phyloP scores from a whole-genome alignment of 2,329 filamentous ascomycete species.

The Passalora sequoiae region DNA sequence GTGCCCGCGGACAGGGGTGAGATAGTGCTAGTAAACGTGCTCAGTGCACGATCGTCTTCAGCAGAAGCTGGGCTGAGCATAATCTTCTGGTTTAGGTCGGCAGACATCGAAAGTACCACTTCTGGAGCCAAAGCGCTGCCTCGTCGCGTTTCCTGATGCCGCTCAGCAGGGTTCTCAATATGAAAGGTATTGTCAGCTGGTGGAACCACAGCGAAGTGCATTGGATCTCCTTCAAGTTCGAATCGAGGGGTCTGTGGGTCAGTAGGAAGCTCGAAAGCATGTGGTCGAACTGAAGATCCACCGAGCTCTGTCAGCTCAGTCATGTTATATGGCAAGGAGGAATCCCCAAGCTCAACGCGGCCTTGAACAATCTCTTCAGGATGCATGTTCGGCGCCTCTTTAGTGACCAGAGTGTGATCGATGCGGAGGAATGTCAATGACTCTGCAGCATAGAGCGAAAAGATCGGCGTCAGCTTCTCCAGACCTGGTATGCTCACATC shows the following conservation, averaged over 20 bases:
- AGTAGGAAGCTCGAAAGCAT: slow-evolving; percentile 25
- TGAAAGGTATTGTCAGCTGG: slow-evolving; percentile 31
- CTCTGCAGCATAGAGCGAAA: slow-evolving; percentile 44
- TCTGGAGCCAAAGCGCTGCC: slow-evolving; percentile 46
- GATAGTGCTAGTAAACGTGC: slow-evolving; percentile 5
- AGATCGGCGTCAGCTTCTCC: slow-evolving; percentile 51
- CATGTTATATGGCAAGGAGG: slow-evolving; percentile 20
- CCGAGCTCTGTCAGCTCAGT: slow-evolving; percentile 29
- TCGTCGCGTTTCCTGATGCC: slow-evolving; percentile 30
- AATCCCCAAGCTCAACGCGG: slow-evolving; percentile 28
- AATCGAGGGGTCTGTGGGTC: slow-evolving; percentile 28
- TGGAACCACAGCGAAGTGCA: slow-evolving; percentile 32
- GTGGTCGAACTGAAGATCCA: slow-evolving; percentile 20
- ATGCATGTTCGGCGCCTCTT: slow-evolving; percentile 33
- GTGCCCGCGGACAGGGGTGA: slow-evolving; percentile 2
- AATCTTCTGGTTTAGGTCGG: slow-evolving; percentile 13
- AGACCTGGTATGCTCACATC: slow-evolving; percentile 42
- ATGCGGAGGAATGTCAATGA: slow-evolving; percentile 51
- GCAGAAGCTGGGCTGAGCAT: slow-evolving; percentile 22
- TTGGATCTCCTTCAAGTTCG: slow-evolving; percentile 36
- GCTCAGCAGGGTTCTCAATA: slow-evolving; percentile 3
- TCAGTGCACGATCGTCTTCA: slow-evolving; percentile 14
- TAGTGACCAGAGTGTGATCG: slow-evolving; percentile 52
- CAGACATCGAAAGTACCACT: slow-evolving; percentile 31
- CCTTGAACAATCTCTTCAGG: slow-evolving; percentile 23